Evolutionary conservation across 768 basidiomycete genomes (phyloP).

Genomic region (Kwoniella europaea): DNA sequence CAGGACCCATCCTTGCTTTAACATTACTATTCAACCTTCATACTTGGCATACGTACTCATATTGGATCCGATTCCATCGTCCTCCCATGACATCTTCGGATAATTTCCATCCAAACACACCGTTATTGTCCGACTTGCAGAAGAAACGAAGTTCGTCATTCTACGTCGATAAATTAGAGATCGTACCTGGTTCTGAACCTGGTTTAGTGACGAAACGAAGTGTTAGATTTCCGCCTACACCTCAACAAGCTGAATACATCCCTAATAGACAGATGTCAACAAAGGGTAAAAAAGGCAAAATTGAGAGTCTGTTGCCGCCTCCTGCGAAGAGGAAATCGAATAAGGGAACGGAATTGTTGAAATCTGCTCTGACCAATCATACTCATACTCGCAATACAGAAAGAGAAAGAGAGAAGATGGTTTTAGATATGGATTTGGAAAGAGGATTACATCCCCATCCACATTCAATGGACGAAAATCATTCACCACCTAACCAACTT

Average conservation of each 20-base stretch:
- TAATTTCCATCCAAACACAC: not conserved
- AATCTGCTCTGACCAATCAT: not conserved
- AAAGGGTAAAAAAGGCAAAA: not conserved
- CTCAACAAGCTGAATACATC: slow-evolving; percentile 1
- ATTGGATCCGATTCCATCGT: slow-evolving; percentile 1
- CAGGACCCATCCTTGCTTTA: not conserved
- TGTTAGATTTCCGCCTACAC: slow-evolving; percentile 13
- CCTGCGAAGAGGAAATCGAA: not conserved
- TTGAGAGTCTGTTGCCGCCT: slow-evolving; percentile 13
- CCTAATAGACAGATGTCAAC: slow-evolving; percentile 1
- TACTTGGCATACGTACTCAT: not conserved
- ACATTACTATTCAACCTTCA: not conserved
- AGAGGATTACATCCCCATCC: slow-evolving; percentile 10
- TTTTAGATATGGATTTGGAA: not conserved
- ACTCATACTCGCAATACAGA: not conserved
- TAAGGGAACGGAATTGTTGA: not conserved
- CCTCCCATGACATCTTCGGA: not conserved
- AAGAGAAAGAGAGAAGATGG: not conserved
- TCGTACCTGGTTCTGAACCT: not conserved
- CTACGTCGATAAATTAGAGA: not conserved
- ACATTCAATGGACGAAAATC: slow-evolving; percentile 1
- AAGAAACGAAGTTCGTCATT: not conserved
- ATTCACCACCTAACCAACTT: slow-evolving; percentile 1
- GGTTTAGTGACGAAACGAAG: not conserved
- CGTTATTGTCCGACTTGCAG: not conserved